A percentile compares a stretch with the other conserved stretches of the same genome.
Evolutionary conservation across 2,329 filamentous ascomycete species (phyloP).

Genomic region (Stachybotrys elegans): DNA sequence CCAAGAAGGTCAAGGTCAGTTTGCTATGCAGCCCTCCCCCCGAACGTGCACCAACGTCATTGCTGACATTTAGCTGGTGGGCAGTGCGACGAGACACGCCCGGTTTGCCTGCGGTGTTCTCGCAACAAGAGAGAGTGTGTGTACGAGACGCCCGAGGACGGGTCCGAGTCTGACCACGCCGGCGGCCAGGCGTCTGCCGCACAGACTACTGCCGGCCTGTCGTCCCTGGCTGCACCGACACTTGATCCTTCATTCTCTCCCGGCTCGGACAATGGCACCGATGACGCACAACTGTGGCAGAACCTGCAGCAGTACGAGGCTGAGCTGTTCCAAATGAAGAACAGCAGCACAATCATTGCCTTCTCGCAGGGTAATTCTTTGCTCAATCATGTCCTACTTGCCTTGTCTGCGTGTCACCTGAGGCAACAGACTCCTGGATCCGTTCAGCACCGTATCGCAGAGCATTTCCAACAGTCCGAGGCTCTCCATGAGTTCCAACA

Average conservation of each 20-base stretch:
- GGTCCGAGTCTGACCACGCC: background rate
- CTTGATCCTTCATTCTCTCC: background rate
- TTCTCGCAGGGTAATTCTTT: background rate
- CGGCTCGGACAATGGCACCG: background rate
- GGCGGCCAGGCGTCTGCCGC: background rate
- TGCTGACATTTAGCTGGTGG: background rate
- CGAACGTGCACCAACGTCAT: background rate
- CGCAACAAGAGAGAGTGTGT: background rate
- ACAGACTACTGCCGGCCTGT: background rate
- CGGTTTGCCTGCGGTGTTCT: background rate
- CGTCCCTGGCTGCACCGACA: background rate
- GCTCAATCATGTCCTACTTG: background rate
- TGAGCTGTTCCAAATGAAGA: background rate
- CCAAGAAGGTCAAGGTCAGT: background rate
- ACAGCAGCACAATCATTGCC: background rate
- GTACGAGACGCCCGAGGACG: background rate
- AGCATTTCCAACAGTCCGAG: conserved; percentile 12
- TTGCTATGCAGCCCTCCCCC: background rate
- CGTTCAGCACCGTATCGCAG: conserved; percentile 9
- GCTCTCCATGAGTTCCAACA: conserved; percentile 11
- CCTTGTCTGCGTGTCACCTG: background rate
- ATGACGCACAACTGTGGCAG: background rate
- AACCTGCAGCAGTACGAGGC: background rate
- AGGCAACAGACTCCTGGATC: conserved; percentile 5
- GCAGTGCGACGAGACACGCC: background rate